phyloP scores from a whole-genome alignment of 345 rosid genomes.

The Firmiana major region DNA sequence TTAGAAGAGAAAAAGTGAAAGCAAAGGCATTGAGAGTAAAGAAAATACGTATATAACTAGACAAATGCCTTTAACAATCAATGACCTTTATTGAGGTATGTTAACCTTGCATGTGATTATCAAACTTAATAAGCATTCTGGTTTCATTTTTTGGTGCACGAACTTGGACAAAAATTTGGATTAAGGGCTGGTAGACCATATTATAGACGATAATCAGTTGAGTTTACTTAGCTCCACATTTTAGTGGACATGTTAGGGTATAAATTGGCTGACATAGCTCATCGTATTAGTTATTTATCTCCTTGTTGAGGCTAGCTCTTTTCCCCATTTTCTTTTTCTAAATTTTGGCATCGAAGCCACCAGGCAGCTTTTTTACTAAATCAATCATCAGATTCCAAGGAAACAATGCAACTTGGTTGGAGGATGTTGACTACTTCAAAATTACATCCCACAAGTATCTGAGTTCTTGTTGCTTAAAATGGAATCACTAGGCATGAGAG shows the following conservation, averaged over 20 bases:
- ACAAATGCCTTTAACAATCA: neutral
- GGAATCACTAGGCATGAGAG: neutral
- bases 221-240: neutral
- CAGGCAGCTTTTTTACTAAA: neutral
- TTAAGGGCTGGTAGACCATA: neutral
- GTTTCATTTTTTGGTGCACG: neutral
- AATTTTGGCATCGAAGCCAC: neutral
- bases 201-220: neutral
- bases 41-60: neutral
- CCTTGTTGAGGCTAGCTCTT: neutral
- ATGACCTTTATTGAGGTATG: neutral
- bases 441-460: neutral
- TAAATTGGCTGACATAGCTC: neutral
- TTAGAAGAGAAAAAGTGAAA: neutral
- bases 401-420: neutral
- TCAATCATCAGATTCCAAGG: neutral
- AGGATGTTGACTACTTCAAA: neutral
- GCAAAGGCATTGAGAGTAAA: neutral
- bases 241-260: neutral
- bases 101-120: neutral
- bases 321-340: neutral
- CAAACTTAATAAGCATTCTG: neutral
- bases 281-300: neutral
- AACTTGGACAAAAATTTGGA: neutral
- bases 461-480: neutral